A percentile compares a stretch with the other conserved stretches of the same genome.
These are phyloP conservation scores for Calophaca sinica DNA, from an alignment of 306 rosid genomes.

Conservation along the genomic window DNA sequence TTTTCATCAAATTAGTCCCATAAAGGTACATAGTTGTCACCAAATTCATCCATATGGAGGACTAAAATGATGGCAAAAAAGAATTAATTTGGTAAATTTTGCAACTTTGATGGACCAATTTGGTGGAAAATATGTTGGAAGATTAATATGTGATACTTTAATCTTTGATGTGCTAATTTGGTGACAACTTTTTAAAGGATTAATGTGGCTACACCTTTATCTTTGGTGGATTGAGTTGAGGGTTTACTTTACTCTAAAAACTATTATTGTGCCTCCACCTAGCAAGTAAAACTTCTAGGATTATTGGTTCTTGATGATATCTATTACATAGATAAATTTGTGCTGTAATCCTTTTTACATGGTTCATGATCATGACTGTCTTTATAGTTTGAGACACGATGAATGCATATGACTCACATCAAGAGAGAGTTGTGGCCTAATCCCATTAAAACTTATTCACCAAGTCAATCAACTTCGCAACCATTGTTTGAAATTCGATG, in stretches of 20 bases:
- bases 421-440: constrained; percentile 8
- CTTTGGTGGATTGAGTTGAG: neutral
- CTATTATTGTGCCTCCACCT: neutral
- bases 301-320: constrained; percentile 1
- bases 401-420: neutral
- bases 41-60: neutral
- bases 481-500: constrained; percentile 16
- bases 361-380: constrained; percentile 8
- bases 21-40: neutral
- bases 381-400: constrained; percentile 13
- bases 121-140: neutral
- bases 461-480: neutral
- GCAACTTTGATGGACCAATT: neutral
- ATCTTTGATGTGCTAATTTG: neutral
- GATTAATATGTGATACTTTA: neutral
- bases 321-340: neutral
- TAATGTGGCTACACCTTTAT: neutral
- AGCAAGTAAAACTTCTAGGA: neutral
- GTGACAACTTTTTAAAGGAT: neutral
- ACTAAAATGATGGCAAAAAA: neutral
- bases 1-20: neutral
- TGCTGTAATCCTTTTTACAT: constrained; percentile 11
- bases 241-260: neutral
- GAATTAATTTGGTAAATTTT: neutral
- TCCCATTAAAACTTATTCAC: neutral